Conservation (phyloP, 2,329 filamentous ascomycete genomes). For the Colletotrichum sp. region DNA sequence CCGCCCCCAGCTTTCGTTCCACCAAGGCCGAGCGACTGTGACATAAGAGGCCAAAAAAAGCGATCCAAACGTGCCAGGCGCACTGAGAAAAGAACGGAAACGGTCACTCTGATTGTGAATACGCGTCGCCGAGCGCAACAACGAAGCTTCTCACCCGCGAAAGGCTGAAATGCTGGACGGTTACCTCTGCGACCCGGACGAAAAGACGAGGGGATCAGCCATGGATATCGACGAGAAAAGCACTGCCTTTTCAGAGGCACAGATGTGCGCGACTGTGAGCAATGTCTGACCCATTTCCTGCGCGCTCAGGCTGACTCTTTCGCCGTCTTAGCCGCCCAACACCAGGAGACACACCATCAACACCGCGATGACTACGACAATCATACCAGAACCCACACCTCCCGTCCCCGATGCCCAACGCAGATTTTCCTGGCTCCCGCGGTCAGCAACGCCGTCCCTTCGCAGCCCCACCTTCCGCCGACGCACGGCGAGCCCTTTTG, state of each 20-base stretch:
- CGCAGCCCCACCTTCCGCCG: constrained; percentile 12
- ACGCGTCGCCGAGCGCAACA: not conserved
- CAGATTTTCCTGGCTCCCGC: constrained; percentile 9
- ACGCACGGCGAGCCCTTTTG: constrained; percentile 3
- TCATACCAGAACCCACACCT: constrained; percentile 15
- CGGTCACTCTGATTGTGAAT: not conserved
- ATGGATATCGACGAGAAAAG: constrained; percentile 19
- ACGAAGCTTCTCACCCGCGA: not conserved
- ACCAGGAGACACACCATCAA: constrained; percentile 7
- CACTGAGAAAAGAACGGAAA: not conserved
- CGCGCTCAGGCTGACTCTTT: not conserved
- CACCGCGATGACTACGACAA: constrained; percentile 9
- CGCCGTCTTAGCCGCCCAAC: not conserved
- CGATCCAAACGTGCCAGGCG: not conserved
- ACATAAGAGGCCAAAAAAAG: not conserved
- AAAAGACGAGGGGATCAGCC: not conserved
- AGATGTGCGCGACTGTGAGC: constrained; percentile 7
- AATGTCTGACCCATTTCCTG: not conserved
- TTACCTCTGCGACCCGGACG: not conserved
- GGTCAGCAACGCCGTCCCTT: constrained; percentile 6
- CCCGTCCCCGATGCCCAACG: not conserved
- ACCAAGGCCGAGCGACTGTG: not conserved
- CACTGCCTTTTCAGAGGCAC: constrained; percentile 14
- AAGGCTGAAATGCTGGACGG: not conserved
- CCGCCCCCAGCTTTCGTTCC: constrained; percentile 35